Evolutionary conservation across 2,329 filamentous ascomycete genomes (phyloP).

Genomic region (Fusarium tuaranense): DNA sequence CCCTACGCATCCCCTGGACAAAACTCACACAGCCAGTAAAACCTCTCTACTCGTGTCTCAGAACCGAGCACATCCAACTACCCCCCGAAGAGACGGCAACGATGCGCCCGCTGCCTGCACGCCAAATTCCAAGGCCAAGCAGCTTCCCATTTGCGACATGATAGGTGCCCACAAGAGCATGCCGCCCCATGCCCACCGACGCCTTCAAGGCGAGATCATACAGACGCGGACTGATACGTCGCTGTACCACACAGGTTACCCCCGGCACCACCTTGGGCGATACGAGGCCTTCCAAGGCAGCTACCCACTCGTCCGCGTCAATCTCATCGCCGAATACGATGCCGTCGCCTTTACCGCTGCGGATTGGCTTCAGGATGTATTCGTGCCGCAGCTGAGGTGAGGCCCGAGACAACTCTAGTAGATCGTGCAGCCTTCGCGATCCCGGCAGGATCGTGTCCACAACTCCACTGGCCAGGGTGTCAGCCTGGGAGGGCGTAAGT

Average conservation of each 20-base stretch:
- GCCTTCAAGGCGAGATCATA: constrained; percentile 49
- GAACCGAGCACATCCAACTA: constrained; percentile 50
- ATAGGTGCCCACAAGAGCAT: constrained; percentile 51
- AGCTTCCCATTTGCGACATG: constrained; percentile 45
- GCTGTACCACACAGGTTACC: constrained; percentile 45
- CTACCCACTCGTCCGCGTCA: constrained; percentile 44
- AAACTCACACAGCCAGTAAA: not conserved
- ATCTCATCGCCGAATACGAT: constrained; percentile 55
- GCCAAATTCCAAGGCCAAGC: constrained; percentile 49
- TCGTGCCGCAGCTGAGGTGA: constrained; percentile 34
- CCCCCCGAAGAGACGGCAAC: constrained; percentile 49
- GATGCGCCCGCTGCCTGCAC: constrained; percentile 46
- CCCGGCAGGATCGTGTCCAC: constrained; percentile 51
- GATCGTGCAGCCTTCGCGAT: constrained; percentile 38
- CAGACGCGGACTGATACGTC: constrained; percentile 44
- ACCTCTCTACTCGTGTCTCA: constrained; percentile 15
- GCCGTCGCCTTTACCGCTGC: constrained; percentile 53
- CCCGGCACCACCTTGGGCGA: constrained; percentile 12
- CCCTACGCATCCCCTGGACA: not conserved
- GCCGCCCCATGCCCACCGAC: constrained; percentile 38
- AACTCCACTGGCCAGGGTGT: constrained; percentile 43
- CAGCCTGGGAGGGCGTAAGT: constrained; percentile 45
- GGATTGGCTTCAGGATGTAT: constrained; percentile 54
- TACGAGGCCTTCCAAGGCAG: constrained; percentile 34
- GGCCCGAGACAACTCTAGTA: constrained; percentile 28